These are phyloP conservation scores for Wickerhamiella nectarea DNA, from an alignment of 805 yeast genomes.

Conservation along the genomic window DNA sequence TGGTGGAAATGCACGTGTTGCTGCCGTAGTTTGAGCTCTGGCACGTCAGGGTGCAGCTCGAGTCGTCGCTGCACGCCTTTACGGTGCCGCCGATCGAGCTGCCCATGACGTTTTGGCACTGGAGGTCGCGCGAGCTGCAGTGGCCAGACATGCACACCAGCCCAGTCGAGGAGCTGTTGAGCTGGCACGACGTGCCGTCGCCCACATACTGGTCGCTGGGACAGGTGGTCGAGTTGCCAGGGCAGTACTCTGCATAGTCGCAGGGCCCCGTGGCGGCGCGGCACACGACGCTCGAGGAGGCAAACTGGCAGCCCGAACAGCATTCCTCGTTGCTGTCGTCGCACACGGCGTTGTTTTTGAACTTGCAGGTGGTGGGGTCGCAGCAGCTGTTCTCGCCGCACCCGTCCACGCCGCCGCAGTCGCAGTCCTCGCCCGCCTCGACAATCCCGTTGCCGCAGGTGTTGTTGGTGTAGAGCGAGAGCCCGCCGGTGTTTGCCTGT, in stretches of 20 bases:
- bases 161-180: slow-evolving; percentile 11
- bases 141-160: slow-evolving; percentile 25
- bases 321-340: slow-evolving; percentile 23
- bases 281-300: slow-evolving; percentile 22
- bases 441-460: slow-evolving; percentile 30
- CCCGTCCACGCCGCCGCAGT: slow-evolving; percentile 28
- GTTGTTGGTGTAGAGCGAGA: slow-evolving; percentile 22
- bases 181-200: slow-evolving; percentile 23
- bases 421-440: slow-evolving; percentile 30
- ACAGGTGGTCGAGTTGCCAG: slow-evolving; percentile 25
- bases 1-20: slow-evolving; percentile 19
- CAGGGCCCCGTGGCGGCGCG: slow-evolving; percentile 25
- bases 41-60: slow-evolving; percentile 23
- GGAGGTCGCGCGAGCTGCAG: slow-evolving; percentile 27
- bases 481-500: slow-evolving; percentile 11
- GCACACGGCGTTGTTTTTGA: slow-evolving; percentile 16
- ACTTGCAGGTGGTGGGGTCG: slow-evolving; percentile 18
- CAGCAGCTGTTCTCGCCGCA: slow-evolving; percentile 22
- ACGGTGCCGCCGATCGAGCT: slow-evolving; percentile 16
- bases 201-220: slow-evolving; percentile 21
- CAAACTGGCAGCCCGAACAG: slow-evolving; percentile 24
- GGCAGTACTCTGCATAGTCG: slow-evolving; percentile 25
- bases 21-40: slow-evolving; percentile 18
- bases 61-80: slow-evolving; percentile 22
- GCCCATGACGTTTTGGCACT: slow-evolving; percentile 23